These are phyloP conservation scores for Sporobolomyces phaffii DNA, from an alignment of 768 basidiomycete genomes.

Conservation along the genomic window DNA sequence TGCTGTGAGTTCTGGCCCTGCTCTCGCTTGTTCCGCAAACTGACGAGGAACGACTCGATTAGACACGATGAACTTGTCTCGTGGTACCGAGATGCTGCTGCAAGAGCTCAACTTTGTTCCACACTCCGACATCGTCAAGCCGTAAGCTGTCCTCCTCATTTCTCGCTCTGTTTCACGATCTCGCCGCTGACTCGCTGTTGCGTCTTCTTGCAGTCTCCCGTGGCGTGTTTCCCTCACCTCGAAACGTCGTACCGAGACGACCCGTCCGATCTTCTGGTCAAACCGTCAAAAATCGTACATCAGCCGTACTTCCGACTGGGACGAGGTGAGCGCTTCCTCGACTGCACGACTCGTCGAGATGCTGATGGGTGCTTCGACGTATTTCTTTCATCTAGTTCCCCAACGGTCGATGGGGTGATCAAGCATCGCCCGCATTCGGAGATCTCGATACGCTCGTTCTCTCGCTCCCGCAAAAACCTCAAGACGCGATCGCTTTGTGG, in stretches of 20 bases:
- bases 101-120: constrained; percentile 86
- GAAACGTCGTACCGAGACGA: constrained; percentile 79
- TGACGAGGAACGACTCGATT: constrained; percentile 47
- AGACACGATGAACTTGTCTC: constrained; percentile 93
- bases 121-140: constrained; percentile 81
- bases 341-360: too few species aligned
- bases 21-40: not conserved
- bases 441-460: constrained; percentile 54
- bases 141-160: constrained; percentile 44
- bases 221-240: constrained; percentile 98
- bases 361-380: not conserved
- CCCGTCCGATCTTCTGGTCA: constrained; percentile 98
- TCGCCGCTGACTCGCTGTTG: not conserved
- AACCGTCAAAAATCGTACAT: constrained; percentile 92
- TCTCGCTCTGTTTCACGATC: not conserved
- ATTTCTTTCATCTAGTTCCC: constrained; percentile 57
- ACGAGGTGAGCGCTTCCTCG: constrained; percentile 49
- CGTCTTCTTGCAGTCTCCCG: constrained; percentile 53
- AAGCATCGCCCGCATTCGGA: constrained; percentile 81
- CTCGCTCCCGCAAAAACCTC: constrained; percentile 52
- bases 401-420: constrained; percentile 81
- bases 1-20: constrained; percentile 64
- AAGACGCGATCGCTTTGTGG: constrained; percentile 63
- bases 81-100: constrained; percentile 87
- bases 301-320: constrained; percentile 96